Percentiles rank a stretch among this genome's conserved stretches.
These are phyloP conservation scores for Apiospora koreana DNA, from an alignment of 2,329 filamentous ascomycete species.

Conservation along the genomic window DNA sequence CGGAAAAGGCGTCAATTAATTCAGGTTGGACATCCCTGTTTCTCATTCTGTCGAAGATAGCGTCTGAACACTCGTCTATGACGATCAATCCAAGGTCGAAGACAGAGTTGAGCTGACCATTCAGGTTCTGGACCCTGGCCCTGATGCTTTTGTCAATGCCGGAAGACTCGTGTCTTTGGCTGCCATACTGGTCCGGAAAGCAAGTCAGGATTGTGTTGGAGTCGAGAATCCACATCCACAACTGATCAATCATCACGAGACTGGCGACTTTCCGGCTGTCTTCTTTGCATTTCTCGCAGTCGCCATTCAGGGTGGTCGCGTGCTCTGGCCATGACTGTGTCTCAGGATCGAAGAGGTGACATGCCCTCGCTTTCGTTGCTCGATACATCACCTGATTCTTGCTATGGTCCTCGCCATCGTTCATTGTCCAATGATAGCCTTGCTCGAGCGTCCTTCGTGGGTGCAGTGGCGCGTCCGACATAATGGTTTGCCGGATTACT, in stretches of 20 bases:
- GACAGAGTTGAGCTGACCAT: constrained; percentile 33
- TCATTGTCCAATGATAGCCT: constrained; percentile 42
- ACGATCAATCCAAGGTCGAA: constrained; percentile 44
- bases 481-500: constrained; percentile 35
- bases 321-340: constrained; percentile 12
- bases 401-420: constrained; percentile 40
- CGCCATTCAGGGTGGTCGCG: background rate
- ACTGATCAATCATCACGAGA: constrained; percentile 44
- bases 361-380: constrained; percentile 19
- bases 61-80: constrained; percentile 41
- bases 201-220: constrained; percentile 39
- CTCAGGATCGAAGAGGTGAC: constrained; percentile 22
- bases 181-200: constrained; percentile 44
- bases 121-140: constrained; percentile 26
- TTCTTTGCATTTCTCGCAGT: constrained; percentile 19
- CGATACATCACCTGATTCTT: constrained; percentile 45
- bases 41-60: constrained; percentile 41
- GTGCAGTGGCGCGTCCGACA: constrained; percentile 38
- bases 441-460: constrained; percentile 48
- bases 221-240: constrained; percentile 46
- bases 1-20: constrained; percentile 43
- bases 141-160: constrained; percentile 43
- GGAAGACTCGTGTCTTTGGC: constrained; percentile 39
- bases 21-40: constrained; percentile 33
- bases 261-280: constrained; percentile 23